Evolutionary conservation across 2,329 filamentous ascomycete species (phyloP), one percentile per base, ranked within the genome.

Genomic region (Beauveria bassiana): DNA sequence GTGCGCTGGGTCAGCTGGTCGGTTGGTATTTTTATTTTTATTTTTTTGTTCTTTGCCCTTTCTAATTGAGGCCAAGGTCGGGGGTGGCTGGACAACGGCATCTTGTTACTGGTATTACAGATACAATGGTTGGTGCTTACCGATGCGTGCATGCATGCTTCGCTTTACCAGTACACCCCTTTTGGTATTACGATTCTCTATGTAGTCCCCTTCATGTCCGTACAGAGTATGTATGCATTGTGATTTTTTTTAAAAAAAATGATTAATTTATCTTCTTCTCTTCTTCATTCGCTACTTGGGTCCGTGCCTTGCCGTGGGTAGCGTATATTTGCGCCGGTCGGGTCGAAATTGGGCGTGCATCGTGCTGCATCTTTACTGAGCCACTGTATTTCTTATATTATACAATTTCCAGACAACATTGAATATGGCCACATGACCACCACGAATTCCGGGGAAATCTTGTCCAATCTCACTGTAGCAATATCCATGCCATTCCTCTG

Each of bases 1-100:
- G 45, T 58, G 55, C 45, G 34, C 31, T 22, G 47, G 40, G 57
- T 59, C 57, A 59, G 57, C 38, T 52, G 57, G 40, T 45, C 38
- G 34, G 18, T 49, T 51, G 47, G 40, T 16, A 45, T 45, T 59
- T 59, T 58, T 28, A 20, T 49, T 56, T 56, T n/a, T 40, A 31
- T 34, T 34, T 34, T 45, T 31, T 34, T 31, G 14, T 31, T 31
- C 10, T 31, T 31, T 31, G 31, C 31, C 31, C 31, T 42, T 14
- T 43, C 1, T 8, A 43, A 8, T 18, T 47, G 45, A 20, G 20
- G 31, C 12, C 31, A 9, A 47, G 24, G 22, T 47, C 22, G 45
- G 45, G 22, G 45, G 45, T 47, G 22, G 45, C 45, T 16, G 31
- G 31, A 34, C 31, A 34, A 34, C 31, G 31, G 31, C 31, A 34